Base-by-base conservation (phyloP, 2,329 filamentous ascomycete species). In the Trichoderma endophyticum region DNA sequence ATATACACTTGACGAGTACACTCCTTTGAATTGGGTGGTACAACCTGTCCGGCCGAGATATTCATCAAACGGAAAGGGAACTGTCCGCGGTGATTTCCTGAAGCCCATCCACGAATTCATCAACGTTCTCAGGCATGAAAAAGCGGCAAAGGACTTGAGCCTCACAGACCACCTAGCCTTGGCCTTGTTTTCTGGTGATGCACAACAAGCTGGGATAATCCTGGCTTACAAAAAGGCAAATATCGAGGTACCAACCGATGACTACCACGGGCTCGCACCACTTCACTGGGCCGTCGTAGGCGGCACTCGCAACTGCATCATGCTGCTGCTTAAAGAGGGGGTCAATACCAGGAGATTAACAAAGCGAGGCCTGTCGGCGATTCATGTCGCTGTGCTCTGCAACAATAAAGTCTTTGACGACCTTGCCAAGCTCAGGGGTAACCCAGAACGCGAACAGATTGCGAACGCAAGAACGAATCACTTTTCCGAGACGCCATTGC, bases 261-360 rank as follows among this genome's bases (percentile, higher is more conserved):
- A 72, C 28, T n/a, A 34, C 2, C 51, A 72, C 24, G 70, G 64
- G 3, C 34, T 72, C 24, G 21, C 65, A 14, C 70, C 64, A 7
- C 51, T 72, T 28, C 70, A 72, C 21, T 72, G 64, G 70, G 70
- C 70, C 28, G 70, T 63, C 11, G 70, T 39, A 2, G 70, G 70
- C 2, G 70, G 70, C 43, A 63, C 57, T 11, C 6, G 12, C 11
- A 15, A 15, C 5, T 62, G 64, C 43, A 59, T 72, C 28, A 39
- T 3, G 15, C 12, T 72, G 5, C 56, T 69, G 18, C 48, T 39
- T n/a, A 34, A 24, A 14, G 43, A 72, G n/a, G 56, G 70, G 2
- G 65, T 39, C n/a, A 30, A 56, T 12, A 9, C 18, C 24, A 43
- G n/a, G 30, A 21, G 12, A 6, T 9, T 43, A 9, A 72, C 64